Evolutionary conservation across 768 basidiomycete species (phyloP), one percentile per base, ranked within the genome.

Genomic region (Kwoniella botswanensis): DNA sequence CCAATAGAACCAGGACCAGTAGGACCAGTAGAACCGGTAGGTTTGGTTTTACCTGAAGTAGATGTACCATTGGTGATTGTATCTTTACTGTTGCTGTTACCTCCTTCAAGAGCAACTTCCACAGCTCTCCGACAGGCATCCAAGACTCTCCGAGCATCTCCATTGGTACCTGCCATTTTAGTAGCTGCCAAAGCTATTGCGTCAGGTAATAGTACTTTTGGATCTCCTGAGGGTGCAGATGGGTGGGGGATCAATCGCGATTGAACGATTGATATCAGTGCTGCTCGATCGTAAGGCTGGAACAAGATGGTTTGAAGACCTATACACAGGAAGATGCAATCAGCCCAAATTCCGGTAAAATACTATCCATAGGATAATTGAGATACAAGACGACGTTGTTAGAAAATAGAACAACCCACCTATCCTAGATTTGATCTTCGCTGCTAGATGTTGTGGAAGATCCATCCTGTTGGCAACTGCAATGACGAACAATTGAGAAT

Each of bases 401-500:
- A 24, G 21, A 7, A 44, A 5, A 43, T 21, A 55, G 18, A 24
- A n/a, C 57, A 17, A 82, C 89, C 64, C 68, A 94, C 94, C 94
- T 18, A 98, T 85, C 63, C 97, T 90, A 84, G 93, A 95, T 65
- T 93, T 88, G 60, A 98, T 95, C 67, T 96, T 90, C 0, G 94
- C 94, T 2, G 88, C 91, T 89, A 99, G 91, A 56, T 96, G 87
- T 83, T 98, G 96, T 0, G 97, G 97, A 65, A 98, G 87, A 79
- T 98, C 96, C 92, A 97, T 96, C 41, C 96, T 94, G 81, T 98
- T 99, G 7, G 97, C 97, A 0, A 99, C 94, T 0, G 97, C 96
- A 62, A 99, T 88, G 1, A 99, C 97, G 63, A 98, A 90, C 5
- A 99, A 88, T 82, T 92, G 93, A 68, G 93, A 94, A 21, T 89